phyloP scores from a whole-genome alignment of 257 asterid genomes.

The Solanum sejunctum region DNA sequence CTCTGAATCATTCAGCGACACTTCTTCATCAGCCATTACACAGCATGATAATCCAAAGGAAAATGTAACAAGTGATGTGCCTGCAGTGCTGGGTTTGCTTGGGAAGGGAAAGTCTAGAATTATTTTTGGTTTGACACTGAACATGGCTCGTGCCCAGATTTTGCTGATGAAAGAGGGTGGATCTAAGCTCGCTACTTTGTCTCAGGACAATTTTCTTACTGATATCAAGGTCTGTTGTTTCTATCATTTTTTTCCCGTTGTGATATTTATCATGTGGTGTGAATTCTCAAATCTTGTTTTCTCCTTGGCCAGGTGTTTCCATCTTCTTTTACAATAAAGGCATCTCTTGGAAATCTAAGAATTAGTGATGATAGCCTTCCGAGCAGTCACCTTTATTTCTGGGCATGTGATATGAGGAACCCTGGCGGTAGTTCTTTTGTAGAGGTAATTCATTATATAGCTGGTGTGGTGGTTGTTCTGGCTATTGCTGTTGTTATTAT shows the following conservation, averaged over 20 bases:
- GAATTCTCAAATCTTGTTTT: background rate
- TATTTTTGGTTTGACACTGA: slow-evolving; percentile 52
- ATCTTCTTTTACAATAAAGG: slow-evolving; percentile 81
- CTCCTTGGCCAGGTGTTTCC: slow-evolving; percentile 66
- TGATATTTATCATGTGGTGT: background rate
- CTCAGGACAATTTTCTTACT: slow-evolving; percentile 80
- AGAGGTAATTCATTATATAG: slow-evolving; percentile 41
- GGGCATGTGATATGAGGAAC: slow-evolving; percentile 99
- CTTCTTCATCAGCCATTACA: slow-evolving; percentile 33
- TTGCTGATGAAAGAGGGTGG: slow-evolving; percentile 86
- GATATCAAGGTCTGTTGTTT: slow-evolving; percentile 58
- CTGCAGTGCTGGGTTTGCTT: slow-evolving; percentile 52
- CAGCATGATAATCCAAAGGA: slow-evolving; percentile 21
- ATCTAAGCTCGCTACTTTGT: slow-evolving; percentile 67
- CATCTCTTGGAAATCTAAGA: slow-evolving; percentile 93
- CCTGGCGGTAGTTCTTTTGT: slow-evolving; percentile 96
- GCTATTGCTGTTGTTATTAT: background rate
- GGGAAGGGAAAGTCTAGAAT: slow-evolving; percentile 95
- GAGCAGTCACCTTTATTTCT: slow-evolving; percentile 68
- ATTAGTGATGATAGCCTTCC: slow-evolving; percentile 90
- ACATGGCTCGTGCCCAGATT: slow-evolving; percentile 97
- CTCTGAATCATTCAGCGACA: slow-evolving; percentile 37
- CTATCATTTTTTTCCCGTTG: background rate
- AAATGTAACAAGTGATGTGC: slow-evolving; percentile 50
- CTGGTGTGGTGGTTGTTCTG: background rate